Evolutionary conservation across 495 filamentous ascomycete genomes (phyloP).

Genomic region (Aspergillus bridgeri): DNA sequence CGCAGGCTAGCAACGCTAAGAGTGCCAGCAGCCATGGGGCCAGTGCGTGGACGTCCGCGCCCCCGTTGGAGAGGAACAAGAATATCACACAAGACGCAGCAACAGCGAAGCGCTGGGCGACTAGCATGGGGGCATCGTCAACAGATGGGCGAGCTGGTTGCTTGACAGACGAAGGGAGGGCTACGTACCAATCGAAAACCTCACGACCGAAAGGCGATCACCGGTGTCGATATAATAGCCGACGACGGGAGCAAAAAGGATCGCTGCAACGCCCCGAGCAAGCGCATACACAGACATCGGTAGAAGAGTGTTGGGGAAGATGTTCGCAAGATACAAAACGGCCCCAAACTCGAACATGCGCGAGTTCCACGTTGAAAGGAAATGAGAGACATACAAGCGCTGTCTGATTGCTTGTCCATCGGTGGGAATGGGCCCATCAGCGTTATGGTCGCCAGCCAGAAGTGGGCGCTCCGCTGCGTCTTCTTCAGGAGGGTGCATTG

Average conservation of each 20-base stretch:
- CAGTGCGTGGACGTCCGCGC: no score
- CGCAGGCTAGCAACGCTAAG: constrained; percentile 48
- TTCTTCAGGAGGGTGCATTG: no score
- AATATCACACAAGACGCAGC: constrained; percentile 29
- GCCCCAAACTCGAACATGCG: constrained; percentile 65
- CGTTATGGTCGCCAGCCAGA: no score
- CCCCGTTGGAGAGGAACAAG: no score
- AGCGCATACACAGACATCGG: constrained; percentile 43
- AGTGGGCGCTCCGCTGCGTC: no score
- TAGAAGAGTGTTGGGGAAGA: constrained; percentile 53
- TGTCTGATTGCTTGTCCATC: no score
- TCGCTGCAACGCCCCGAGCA: constrained; percentile 25
- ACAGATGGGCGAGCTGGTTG: no score
- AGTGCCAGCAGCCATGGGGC: no score
- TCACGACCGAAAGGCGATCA: constrained; percentile 47
- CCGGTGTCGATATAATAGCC: constrained; percentile 42
- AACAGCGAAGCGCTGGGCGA: constrained; percentile 38
- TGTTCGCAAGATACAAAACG: constrained; percentile 57
- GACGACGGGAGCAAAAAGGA: constrained; percentile 39
- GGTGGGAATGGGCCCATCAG: no score
- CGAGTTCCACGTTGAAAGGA: constrained; percentile 69
- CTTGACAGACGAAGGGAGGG: no score
- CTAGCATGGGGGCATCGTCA: no score
- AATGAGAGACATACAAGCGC: constrained; percentile 53
- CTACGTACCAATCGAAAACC: constrained; percentile 49